A percentile compares a stretch with the other conserved stretches of the same genome.
phyloP scores from a whole-genome alignment of 805 yeast species.

The Wickerhamomyces tratensis region DNA sequence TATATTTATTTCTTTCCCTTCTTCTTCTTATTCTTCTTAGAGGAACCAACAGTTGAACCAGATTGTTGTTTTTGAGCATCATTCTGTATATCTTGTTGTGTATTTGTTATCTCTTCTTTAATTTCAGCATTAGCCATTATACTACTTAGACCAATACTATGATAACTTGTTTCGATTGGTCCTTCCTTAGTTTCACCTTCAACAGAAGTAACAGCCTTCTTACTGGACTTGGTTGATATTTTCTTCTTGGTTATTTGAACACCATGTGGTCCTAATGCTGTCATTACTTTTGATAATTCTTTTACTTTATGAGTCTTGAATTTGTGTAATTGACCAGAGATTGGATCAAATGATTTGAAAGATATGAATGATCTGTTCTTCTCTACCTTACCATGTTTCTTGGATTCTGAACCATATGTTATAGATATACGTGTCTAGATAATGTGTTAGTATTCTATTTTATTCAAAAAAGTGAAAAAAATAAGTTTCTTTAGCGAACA shows the following conservation, averaged over 20 bases:
- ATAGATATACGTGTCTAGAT: conserved; percentile 15
- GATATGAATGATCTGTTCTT: conserved; percentile 11
- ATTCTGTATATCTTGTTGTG: background rate
- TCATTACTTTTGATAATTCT: conserved; percentile 60
- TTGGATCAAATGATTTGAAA: conserved; percentile 60
- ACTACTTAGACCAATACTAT: conserved; percentile 15
- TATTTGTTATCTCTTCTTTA: conserved; percentile 5
- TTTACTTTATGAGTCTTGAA: conserved; percentile 50
- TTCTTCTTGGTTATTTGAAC: conserved; percentile 21
- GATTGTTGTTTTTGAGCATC: background rate
- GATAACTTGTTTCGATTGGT: conserved; percentile 3
- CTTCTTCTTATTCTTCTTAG: conserved; percentile 16
- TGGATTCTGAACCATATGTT: conserved; percentile 16
- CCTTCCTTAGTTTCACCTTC: background rate
- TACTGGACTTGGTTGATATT: background rate
- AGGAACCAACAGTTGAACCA: background rate
- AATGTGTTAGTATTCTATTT: conserved; percentile 1
- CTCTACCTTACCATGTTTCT: conserved; percentile 7
- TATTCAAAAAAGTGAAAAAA: background rate
- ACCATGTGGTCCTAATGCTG: conserved; percentile 64
- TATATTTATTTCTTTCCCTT: conserved; percentile 9
- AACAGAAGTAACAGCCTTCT: background rate
- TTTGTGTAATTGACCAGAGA: conserved; percentile 51
- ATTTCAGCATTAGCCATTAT: conserved; percentile 15
- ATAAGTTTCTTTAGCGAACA: too few relatives aligned